phyloP scores from a whole-genome alignment of 2,329 filamentous ascomycete species.

The Nannizziopsis barbatae region DNA sequence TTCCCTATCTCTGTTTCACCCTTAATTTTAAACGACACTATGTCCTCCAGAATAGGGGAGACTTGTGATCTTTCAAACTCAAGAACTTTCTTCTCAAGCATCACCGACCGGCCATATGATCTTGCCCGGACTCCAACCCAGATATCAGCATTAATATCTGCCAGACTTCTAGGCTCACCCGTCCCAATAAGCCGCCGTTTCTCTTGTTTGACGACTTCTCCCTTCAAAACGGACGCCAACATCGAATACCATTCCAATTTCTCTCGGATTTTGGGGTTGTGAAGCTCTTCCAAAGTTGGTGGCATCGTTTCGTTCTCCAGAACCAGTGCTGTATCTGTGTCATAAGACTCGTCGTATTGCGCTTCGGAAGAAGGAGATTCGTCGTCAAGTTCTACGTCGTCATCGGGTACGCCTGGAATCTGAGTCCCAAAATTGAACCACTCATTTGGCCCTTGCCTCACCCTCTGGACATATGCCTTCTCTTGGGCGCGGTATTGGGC shows the following conservation, averaged over 20 bases:
- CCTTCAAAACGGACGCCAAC: constrained; percentile 87
- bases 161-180: constrained; percentile 60
- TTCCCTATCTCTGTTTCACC: constrained; percentile 87
- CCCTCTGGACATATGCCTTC: constrained; percentile 84
- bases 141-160: constrained; percentile 56
- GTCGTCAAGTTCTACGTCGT: constrained; percentile 77
- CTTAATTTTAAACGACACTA: constrained; percentile 88
- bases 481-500: constrained; percentile 74
- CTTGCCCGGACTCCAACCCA: constrained; percentile 84
- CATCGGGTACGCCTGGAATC: constrained; percentile 42
- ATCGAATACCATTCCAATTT: constrained; percentile 96
- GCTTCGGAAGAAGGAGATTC: constrained; percentile 79
- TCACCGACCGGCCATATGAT: constrained; percentile 69
- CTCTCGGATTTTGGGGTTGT: constrained; percentile 77
- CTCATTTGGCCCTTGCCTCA: constrained; percentile 63
- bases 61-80: constrained; percentile 69
- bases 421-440: constrained; percentile 61
- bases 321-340: constrained; percentile 86
- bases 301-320: constrained; percentile 83
- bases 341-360: constrained; percentile 75
- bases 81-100: constrained; percentile 74
- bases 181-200: constrained; percentile 89
- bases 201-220: constrained; percentile 94
- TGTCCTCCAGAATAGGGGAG: constrained; percentile 68
- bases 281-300: constrained; percentile 78